A percentile compares a stretch with the other conserved stretches of the same genome.
Evolutionary conservation across 192 early-diverging fungal species (phyloP).

Genomic region (Borealophlyctis nickersoniae): DNA sequence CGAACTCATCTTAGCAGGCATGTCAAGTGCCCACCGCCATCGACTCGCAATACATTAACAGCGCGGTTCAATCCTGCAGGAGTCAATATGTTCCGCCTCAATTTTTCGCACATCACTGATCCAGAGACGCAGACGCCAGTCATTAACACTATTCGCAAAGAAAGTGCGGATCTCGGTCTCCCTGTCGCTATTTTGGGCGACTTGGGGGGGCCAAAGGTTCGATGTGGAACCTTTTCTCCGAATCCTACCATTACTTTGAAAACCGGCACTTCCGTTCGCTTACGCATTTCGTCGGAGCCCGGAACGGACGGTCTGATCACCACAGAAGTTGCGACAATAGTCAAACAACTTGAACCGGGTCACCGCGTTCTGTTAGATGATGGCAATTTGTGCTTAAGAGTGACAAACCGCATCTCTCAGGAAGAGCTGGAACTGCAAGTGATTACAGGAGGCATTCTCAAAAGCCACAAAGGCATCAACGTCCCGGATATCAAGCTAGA

Average conservation of each 20-base stretch:
- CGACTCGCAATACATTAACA: neutral
- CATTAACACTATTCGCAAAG: constrained; percentile 44
- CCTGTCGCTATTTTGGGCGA: constrained; percentile 54
- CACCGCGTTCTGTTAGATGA: constrained; percentile 56
- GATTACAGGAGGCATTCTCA: constrained; percentile 45
- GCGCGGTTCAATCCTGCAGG: constrained; percentile 14
- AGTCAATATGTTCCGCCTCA: constrained; percentile 52
- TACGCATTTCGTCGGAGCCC: constrained; percentile 32
- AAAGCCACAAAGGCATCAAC: constrained; percentile 56
- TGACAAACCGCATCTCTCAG: constrained; percentile 36
- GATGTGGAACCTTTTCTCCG: constrained; percentile 51
- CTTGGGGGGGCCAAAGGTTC: constrained; percentile 54
- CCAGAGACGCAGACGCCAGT: constrained; percentile 44
- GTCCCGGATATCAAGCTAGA: constrained; percentile 51
- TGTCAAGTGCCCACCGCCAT: neutral
- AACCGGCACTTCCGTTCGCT: constrained; percentile 17
- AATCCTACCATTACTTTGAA: constrained; percentile 39
- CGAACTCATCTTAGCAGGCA: constrained; percentile 45
- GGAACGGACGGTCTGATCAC: constrained; percentile 44
- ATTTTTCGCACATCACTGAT: constrained; percentile 51
- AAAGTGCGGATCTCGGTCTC: constrained; percentile 34
- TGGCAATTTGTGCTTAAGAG: constrained; percentile 40
- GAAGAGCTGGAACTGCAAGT: constrained; percentile 45
- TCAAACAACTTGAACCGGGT: constrained; percentile 41
- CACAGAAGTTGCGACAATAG: constrained; percentile 40